Percentiles rank a stretch among this genome's conserved stretches.
These are phyloP conservation scores for Trichoderma aggressivum DNA, from an alignment of 2,329 filamentous ascomycete genomes.

Conservation along the genomic window DNA sequence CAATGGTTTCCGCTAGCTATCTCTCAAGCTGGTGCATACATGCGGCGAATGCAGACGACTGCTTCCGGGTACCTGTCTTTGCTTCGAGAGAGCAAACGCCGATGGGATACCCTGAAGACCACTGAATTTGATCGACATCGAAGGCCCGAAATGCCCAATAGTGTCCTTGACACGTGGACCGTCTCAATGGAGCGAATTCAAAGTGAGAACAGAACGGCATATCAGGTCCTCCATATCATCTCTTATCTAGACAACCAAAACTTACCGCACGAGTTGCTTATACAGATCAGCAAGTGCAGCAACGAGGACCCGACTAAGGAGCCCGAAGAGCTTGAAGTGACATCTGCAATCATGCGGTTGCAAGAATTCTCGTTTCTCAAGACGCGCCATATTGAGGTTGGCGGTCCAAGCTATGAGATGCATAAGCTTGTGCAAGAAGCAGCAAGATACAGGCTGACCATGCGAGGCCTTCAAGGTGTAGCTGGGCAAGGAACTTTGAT, in stretches of 20 bases:
- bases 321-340: neutral
- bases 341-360: neutral
- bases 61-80: neutral
- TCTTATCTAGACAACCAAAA: neutral
- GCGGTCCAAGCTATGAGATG: neutral
- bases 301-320: accelerated
- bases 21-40: neutral
- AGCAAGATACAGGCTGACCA: neutral
- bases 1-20: neutral
- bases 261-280: neutral
- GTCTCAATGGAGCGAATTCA: neutral
- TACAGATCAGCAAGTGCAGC: neutral
- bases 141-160: neutral
- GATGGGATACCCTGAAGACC: neutral
- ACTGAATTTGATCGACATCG: neutral
- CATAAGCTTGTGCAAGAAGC: neutral
- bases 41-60: neutral
- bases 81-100: neutral
- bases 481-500: neutral
- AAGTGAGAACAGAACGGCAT: neutral
- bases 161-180: neutral
- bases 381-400: neutral
- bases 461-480: neutral
- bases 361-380: neutral
- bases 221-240: neutral